Conservation (phyloP, 2,329 filamentous ascomycete genomes). For the Hypoxylon rubiginosum region DNA sequence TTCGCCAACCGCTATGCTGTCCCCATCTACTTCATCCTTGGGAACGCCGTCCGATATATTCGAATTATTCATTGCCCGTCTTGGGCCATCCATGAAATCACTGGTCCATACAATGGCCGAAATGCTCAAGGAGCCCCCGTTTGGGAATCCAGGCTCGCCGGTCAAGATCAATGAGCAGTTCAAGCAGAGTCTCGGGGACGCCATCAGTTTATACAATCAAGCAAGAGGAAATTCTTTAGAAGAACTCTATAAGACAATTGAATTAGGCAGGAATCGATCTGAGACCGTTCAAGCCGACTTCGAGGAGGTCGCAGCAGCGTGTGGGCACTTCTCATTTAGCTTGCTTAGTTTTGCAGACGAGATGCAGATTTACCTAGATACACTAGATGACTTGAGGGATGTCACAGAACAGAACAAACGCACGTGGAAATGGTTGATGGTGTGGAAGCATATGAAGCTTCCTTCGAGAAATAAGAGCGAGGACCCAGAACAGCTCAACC, state of each 20-base stretch:
- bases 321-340: constrained; percentile 95
- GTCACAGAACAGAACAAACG: constrained; percentile 71
- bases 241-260: constrained; percentile 83
- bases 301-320: constrained; percentile 97
- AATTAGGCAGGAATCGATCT: constrained; percentile 75
- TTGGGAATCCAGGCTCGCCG: constrained; percentile 75
- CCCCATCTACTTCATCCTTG: constrained; percentile 54
- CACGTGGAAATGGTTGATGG: constrained; percentile 87
- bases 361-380: constrained; percentile 83
- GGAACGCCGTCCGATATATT: constrained; percentile 86
- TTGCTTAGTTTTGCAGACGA: constrained; percentile 92
- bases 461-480: constrained; percentile 50
- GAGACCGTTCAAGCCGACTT: constrained; percentile 90
- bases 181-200: constrained; percentile 82
- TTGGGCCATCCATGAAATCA: constrained; percentile 96
- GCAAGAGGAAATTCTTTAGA: constrained; percentile 82
- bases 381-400: constrained; percentile 87
- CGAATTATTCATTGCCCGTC: constrained; percentile 85
- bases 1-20: constrained; percentile 28
- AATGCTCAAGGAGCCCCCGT: constrained; percentile 89
- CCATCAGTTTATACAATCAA: constrained; percentile 81
- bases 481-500: constrained; percentile 60
- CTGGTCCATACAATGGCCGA: constrained; percentile 91
- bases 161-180: constrained; percentile 86
- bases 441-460: constrained; percentile 70